Base-by-base conservation (phyloP, 805 yeast species). In the Metschnikowia gelsemii region DNA sequence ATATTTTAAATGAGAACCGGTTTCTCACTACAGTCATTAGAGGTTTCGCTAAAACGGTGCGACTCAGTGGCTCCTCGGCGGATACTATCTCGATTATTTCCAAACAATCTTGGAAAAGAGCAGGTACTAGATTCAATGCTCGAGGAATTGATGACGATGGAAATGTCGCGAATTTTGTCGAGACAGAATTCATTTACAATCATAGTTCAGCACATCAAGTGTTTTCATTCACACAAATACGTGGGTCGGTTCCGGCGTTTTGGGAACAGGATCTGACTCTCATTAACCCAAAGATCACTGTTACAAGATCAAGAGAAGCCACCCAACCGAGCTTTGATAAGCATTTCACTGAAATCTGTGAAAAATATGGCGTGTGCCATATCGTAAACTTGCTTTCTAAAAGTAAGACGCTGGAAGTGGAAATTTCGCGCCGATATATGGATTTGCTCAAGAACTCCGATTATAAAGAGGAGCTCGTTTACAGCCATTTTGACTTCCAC, bases 261-360 rank as follows among this genome's bases (percentile, higher is more conserved):
- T 93, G 99, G 99, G 99, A 93, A 61, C 99, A 93, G 63, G 97
- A 90, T 56, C 80, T 95, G 1, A 86, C 95, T 3, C 66, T 91
- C 46, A 78, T 93, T n/a, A 82, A 87, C 47, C 96, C 97, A 17
- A 93, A 90, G 58, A 89, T 91, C 36, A 84, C 84, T 30, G 75
- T 93, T 9, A 89, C 97, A 0, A 74, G 99, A 54, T 86, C 96
- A 2, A 64, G 78, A 31, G 98, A 89, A 51, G 98, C 98, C 1
- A 82, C 98, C 0, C 95, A 87, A 57, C 95, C 96, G 0, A 79
- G 90, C 1, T 91, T 91, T 56, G 82, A 84, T 48, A 76, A 78
- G 38, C 99, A 93, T 62, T 87, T 93, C 55, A 75, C 77, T 29
- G 72, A 73, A 18, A 68, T 90, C 21, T 75, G 82, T 44, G 76